Percentiles rank a stretch among this genome's conserved stretches.
Conservation (phyloP, 768 basidiomycete species). For the Trametes maxima region DNA sequence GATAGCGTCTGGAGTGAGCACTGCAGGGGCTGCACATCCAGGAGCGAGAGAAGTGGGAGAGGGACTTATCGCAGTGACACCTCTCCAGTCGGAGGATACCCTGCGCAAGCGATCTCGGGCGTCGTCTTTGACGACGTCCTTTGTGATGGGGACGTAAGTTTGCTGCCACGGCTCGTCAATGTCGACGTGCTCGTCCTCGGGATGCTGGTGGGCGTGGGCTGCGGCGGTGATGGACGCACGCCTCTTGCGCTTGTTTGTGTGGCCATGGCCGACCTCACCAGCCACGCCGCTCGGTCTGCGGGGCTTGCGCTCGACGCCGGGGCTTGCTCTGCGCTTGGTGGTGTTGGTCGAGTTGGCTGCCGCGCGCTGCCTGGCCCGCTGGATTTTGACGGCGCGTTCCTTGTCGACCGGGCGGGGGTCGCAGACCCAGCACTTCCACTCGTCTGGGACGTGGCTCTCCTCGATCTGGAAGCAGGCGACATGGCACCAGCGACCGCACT, state of each 20-base stretch:
- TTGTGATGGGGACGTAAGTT: constrained; percentile 47
- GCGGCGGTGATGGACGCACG: constrained; percentile 40
- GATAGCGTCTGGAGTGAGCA: constrained; percentile 34
- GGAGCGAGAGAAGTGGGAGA: constrained; percentile 33
- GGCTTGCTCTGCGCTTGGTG: constrained; percentile 40
- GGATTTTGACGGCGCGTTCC: constrained; percentile 49
- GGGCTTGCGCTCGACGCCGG: constrained; percentile 42
- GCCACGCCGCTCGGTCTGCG: constrained; percentile 39
- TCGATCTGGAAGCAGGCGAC: constrained; percentile 73
- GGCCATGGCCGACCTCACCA: constrained; percentile 39
- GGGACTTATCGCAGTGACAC: constrained; percentile 55
- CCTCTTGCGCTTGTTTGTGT: constrained; percentile 40
- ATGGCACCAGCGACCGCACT: constrained; percentile 84
- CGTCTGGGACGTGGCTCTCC: constrained; percentile 64
- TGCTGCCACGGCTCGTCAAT: constrained; percentile 51
- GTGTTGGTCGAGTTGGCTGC: constrained; percentile 30
- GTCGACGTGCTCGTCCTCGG: constrained; percentile 51
- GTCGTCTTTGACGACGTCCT: constrained; percentile 47
- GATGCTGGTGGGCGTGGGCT: constrained; percentile 16
- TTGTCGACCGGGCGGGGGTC: constrained; percentile 51
- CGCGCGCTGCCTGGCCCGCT: constrained; percentile 43
- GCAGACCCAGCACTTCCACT: constrained; percentile 78
- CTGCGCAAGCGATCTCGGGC: constrained; percentile 53
- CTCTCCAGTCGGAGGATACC: constrained; percentile 68
- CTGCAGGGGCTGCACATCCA: constrained; percentile 37